These are phyloP conservation scores for Setaria italica DNA, from an alignment of 202 grass and related monocot genomes.

Conservation along the genomic window DNA sequence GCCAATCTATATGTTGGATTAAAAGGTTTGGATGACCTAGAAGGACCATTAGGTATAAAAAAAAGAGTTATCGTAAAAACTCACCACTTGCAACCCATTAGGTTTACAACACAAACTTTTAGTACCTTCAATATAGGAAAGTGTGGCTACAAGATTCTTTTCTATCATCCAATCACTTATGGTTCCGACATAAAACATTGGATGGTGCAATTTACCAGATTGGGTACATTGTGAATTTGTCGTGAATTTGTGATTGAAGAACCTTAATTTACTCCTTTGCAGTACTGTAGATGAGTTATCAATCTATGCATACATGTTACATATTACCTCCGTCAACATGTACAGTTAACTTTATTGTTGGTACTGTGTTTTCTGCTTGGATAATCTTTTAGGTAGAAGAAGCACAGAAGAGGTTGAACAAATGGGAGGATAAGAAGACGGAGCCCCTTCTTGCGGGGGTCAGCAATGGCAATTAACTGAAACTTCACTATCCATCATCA, in stretches of 20 bases:
- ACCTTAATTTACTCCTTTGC: not conserved
- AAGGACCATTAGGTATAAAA: too few relatives aligned
- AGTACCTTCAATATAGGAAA: not conserved
- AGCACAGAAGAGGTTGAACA: constrained; percentile 68
- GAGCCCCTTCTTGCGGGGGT: constrained; percentile 59
- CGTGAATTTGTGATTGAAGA: not conserved
- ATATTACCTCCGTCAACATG: not conserved
- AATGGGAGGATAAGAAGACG: constrained; percentile 75
- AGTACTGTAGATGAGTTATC: not conserved
- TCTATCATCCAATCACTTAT: not conserved
- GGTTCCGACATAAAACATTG: not conserved
- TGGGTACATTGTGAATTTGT: not conserved
- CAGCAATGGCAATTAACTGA: constrained; percentile 12
- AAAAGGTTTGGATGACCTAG: too few relatives aligned
- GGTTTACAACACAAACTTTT: too few relatives aligned
- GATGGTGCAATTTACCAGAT: not conserved
- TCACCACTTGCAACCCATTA: too few relatives aligned
- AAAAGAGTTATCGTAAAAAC: too few relatives aligned
- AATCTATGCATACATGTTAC: not conserved
- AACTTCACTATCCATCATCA: not conserved
- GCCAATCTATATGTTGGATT: too few relatives aligned
- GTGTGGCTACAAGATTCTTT: not conserved
- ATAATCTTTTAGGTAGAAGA: constrained; percentile 60
- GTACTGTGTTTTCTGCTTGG: not conserved
- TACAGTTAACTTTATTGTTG: not conserved